Base-by-base conservation (phyloP, 2,329 filamentous ascomycete genomes). In the Botrytis aclada region DNA sequence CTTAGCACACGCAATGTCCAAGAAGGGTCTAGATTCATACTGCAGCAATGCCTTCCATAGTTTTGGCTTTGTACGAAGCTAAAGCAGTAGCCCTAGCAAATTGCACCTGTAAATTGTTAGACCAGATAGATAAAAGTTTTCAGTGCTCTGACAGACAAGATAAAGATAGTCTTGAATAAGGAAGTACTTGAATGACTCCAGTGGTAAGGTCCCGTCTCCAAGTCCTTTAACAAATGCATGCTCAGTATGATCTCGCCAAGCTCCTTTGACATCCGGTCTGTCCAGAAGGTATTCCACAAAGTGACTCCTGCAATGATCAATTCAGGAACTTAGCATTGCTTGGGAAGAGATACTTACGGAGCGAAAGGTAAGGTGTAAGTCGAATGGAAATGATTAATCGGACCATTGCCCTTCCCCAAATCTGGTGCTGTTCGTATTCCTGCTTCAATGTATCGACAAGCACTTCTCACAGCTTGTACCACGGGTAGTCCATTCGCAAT, bases 91-190 rank as follows among this genome's bases (percentile, higher is more conserved):
- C 94, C 77, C 95, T 87, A 2, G 94, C 90, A 82, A 97, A 98
- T 79, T 98, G 95, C 64, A 92, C 87, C 91, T 94, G 54, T 8
- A 22, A 22, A 1, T 39, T 29, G 51, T 72, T 32, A 72, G 63
- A n/a, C 29, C 10, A 5, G 4, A 37, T 47, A 4, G 32, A 60
- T 69, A 18, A 39, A 69, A n/a, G 5, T 45, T 39, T 39, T 12
- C 6, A 16, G 5, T n/a, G 6, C 16, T 14, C 22, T 29, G 25
- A 80, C 86, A 60, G 78, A 96, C 92, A 61, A 98, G 84, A 79
- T 96, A 98, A 7, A 97, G 85, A 79, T 98, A 98, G 79, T 98
- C 95, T 78, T 98, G 95, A 16, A 96, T 87, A 72, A 98, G 88
- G 80, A 98, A 98, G 56, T 92, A 88, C 81, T 94, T 96, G 85